Evolutionary conservation across 2,329 filamentous ascomycete genomes (phyloP).

Genomic region (Colletotrichum spinosum): DNA sequence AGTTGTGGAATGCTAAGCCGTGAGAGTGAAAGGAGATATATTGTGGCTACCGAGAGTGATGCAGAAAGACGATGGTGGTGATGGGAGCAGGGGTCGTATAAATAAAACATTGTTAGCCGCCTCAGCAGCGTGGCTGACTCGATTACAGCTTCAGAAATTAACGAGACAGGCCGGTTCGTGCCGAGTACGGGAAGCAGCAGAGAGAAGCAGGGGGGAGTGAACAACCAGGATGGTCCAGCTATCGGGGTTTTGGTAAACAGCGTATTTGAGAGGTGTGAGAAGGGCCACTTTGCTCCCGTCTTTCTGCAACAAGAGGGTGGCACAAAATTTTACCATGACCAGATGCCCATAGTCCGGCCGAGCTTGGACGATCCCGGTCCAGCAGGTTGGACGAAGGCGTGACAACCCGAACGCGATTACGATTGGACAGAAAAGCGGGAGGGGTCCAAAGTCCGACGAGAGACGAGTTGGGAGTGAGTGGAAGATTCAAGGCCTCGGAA

Average conservation of each 20-base stretch:
- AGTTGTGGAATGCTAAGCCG: background rate
- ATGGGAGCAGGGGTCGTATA: constrained; percentile 13
- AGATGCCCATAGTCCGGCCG: background rate
- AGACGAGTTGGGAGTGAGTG: background rate
- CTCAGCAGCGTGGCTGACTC: constrained; percentile 20
- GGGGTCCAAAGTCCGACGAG: constrained; percentile 13
- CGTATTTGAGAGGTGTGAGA: background rate
- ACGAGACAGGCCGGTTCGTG: constrained; percentile 1
- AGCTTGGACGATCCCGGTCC: constrained; percentile 11
- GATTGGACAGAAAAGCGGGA: constrained; percentile 6
- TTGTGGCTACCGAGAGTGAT: background rate
- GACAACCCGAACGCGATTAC: constrained; percentile 32
- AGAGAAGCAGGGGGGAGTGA: background rate
- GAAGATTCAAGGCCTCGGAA: constrained; percentile 8
- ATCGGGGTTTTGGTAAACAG: background rate
- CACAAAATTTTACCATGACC: background rate
- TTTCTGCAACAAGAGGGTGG: background rate
- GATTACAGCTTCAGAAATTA: constrained; percentile 2
- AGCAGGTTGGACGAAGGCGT: background rate
- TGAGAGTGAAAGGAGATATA: background rate
- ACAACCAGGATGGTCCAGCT: constrained; percentile 8
- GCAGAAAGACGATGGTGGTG: background rate
- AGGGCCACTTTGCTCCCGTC: background rate
- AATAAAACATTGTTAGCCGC: constrained; percentile 23
- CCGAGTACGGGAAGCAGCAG: constrained; percentile 14